These are phyloP conservation scores for Elsinoe necatrix DNA, from an alignment of 2,329 filamentous ascomycete genomes.

Conservation along the genomic window DNA sequence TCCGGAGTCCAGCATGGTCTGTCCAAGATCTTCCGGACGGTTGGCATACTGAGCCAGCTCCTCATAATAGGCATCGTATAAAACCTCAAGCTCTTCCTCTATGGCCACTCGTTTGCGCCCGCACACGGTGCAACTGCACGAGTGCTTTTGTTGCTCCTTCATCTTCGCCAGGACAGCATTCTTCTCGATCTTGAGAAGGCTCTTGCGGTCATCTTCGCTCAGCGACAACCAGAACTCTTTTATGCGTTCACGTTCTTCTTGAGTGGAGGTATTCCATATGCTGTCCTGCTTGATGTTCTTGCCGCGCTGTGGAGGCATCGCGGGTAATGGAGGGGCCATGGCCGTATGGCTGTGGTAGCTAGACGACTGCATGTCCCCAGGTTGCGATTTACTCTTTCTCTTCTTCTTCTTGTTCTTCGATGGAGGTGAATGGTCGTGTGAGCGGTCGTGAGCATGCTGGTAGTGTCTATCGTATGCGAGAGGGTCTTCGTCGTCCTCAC, in stretches of 20 bases:
- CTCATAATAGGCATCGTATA: slow-evolving; percentile 98
- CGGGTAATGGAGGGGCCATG: slow-evolving; percentile 35
- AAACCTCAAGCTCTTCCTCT: slow-evolving; percentile 91
- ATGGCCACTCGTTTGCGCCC: slow-evolving; percentile 93
- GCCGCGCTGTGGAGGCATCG: slow-evolving; percentile 33
- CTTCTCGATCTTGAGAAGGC: slow-evolving; percentile 95
- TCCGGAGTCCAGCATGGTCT: slow-evolving; percentile 59
- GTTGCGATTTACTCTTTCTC: slow-evolving; percentile 16
- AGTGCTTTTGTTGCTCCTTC: slow-evolving; percentile 99
- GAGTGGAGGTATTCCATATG: slow-evolving; percentile 94
- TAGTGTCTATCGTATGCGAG: slow-evolving; percentile 11
- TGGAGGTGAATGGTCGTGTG: slow-evolving; percentile 19
- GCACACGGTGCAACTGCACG: slow-evolving; percentile 95
- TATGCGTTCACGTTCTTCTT: slow-evolving; percentile 92
- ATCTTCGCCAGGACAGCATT: slow-evolving; percentile 97
- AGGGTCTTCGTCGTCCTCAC: slow-evolving; percentile 24
- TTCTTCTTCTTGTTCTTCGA: slow-evolving; percentile 19
- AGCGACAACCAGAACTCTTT: slow-evolving; percentile 97
- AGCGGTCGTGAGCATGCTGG: slow-evolving; percentile 21
- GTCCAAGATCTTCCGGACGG: slow-evolving; percentile 54
- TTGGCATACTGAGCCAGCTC: slow-evolving; percentile 97
- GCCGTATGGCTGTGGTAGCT: background rate
- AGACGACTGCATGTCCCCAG: background rate
- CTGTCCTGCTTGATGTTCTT: slow-evolving; percentile 53
- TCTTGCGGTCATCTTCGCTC: slow-evolving; percentile 89